A percentile compares a stretch with the other conserved stretches of the same genome.
Conservation (phyloP, 1,284 basidiomycete species). For the Phlebopus sp. region DNA sequence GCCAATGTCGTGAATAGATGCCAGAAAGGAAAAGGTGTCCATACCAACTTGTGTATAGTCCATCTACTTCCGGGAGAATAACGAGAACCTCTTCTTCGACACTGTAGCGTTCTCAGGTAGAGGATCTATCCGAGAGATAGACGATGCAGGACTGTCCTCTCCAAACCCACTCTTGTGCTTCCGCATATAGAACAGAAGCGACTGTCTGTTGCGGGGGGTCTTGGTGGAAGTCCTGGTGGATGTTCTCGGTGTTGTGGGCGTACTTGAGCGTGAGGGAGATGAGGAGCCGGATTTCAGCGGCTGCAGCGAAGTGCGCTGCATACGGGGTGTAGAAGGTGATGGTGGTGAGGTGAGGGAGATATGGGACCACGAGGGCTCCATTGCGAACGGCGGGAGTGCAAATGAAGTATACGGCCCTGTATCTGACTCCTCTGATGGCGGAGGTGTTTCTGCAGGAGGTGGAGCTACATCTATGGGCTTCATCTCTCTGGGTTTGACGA, state of each 20-base stretch:
- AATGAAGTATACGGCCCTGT: constrained; percentile 32
- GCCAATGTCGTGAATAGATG: constrained; percentile 17
- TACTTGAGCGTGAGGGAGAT: constrained; percentile 32
- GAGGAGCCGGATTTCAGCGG: constrained; percentile 30
- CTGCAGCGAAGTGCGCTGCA: constrained; percentile 28
- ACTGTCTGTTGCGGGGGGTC: constrained; percentile 25
- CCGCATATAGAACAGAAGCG: constrained; percentile 33
- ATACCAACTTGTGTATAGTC: constrained; percentile 5
- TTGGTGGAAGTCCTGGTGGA: constrained; percentile 26
- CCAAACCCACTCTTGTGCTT: constrained; percentile 19
- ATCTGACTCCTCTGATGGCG: constrained; percentile 32
- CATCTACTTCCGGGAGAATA: constrained; percentile 31
- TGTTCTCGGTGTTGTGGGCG: constrained; percentile 27
- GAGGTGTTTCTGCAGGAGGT: constrained; percentile 16
- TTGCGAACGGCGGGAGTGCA: constrained; percentile 27
- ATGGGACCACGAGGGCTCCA: constrained; percentile 20
- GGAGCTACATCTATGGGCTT: constrained; percentile 28
- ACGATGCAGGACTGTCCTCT: constrained; percentile 27
- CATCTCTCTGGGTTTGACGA: constrained; percentile 31
- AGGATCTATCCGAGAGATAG: constrained; percentile 22
- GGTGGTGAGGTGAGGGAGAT: constrained; percentile 20
- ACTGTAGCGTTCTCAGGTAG: constrained; percentile 8
- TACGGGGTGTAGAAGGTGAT: constrained; percentile 18
- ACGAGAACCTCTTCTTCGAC: constrained; percentile 28
- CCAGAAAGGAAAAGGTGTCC: constrained; percentile 7